phyloP scores from a whole-genome alignment of 176 grass and related monocot species.

The Triticum dicoccoides region DNA sequence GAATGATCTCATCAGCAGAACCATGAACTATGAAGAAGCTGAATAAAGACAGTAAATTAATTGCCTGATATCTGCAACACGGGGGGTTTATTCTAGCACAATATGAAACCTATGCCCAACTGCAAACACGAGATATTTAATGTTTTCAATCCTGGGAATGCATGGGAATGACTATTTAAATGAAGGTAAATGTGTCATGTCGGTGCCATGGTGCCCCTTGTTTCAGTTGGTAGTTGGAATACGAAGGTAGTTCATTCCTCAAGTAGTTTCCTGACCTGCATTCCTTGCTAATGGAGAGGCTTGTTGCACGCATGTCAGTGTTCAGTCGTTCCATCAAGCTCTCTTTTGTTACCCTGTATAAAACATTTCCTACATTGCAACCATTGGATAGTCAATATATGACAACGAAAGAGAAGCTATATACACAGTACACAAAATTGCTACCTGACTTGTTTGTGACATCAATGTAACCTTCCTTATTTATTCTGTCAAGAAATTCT shows the following conservation, averaged over 20 bases:
- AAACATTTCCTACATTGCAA: constrained; percentile 6
- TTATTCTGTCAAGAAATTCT: constrained; percentile 62
- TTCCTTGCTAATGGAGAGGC: constrained; percentile 68
- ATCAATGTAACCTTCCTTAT: constrained; percentile 84
- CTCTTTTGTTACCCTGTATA: constrained; percentile 67
- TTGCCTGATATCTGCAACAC: background rate
- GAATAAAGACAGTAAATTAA: background rate
- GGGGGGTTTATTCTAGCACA: background rate
- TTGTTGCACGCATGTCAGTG: constrained; percentile 62
- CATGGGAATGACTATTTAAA: background rate
- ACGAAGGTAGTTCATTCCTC: background rate
- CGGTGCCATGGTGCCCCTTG: background rate
- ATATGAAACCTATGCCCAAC: background rate
- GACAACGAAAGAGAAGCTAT: background rate
- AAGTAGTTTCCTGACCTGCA: constrained; percentile 59
- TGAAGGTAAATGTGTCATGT: background rate
- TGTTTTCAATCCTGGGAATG: background rate
- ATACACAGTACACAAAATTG: background rate
- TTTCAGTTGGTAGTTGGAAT: background rate
- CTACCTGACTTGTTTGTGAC: constrained; percentile 57
- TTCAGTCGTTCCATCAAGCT: constrained; percentile 81
- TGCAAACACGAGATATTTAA: background rate
- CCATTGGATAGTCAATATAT: background rate
- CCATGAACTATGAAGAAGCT: constrained; percentile 88
- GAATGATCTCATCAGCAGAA: constrained; percentile 72